Evolutionary conservation across 768 basidiomycete species (phyloP).

Genomic region (Holtermanniella nyarrowii): DNA sequence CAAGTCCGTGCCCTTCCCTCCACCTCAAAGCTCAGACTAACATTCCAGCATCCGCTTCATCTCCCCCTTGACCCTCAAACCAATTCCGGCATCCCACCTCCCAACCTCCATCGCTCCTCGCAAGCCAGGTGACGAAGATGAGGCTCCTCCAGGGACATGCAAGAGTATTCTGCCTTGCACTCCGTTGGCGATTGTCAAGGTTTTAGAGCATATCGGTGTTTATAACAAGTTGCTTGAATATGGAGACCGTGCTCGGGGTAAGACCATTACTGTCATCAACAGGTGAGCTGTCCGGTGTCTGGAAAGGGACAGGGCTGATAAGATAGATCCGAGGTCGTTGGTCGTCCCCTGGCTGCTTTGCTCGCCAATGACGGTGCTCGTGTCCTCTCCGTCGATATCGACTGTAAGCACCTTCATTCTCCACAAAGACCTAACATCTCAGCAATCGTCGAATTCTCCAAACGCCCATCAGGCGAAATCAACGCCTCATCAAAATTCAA

Average conservation of each 20-base stretch:
- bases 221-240: slow-evolving; percentile 88
- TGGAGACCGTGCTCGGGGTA: slow-evolving; percentile 70
- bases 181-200: slow-evolving; percentile 91
- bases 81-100: slow-evolving; percentile 30
- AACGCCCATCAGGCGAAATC: slow-evolving; percentile 51
- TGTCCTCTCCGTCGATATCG: slow-evolving; percentile 90
- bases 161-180: slow-evolving; percentile 98
- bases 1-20: slow-evolving; percentile 52
- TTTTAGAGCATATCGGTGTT: slow-evolving; percentile 76
- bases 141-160: slow-evolving; percentile 71
- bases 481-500: slow-evolving; percentile 52
- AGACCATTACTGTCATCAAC: slow-evolving; percentile 88
- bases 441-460: slow-evolving; percentile 87
- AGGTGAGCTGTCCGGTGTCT: slow-evolving; percentile 46
- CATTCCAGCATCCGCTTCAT: slow-evolving; percentile 76
- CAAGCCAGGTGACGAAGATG: slow-evolving; percentile 42
- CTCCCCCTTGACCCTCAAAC: slow-evolving; percentile 33
- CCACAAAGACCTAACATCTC: background rate
- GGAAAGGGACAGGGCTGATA: background rate
- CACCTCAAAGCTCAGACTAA: background rate
- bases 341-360: slow-evolving; percentile 87
- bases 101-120: slow-evolving; percentile 18
- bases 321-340: slow-evolving; percentile 88
- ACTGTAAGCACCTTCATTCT: slow-evolving; percentile 53
- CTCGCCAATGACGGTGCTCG: slow-evolving; percentile 93